Evolutionary conservation across 23 red algal genomes (phyloP), one percentile per base, ranked within the genome.

Genomic region (Agarophyton chilense): DNA sequence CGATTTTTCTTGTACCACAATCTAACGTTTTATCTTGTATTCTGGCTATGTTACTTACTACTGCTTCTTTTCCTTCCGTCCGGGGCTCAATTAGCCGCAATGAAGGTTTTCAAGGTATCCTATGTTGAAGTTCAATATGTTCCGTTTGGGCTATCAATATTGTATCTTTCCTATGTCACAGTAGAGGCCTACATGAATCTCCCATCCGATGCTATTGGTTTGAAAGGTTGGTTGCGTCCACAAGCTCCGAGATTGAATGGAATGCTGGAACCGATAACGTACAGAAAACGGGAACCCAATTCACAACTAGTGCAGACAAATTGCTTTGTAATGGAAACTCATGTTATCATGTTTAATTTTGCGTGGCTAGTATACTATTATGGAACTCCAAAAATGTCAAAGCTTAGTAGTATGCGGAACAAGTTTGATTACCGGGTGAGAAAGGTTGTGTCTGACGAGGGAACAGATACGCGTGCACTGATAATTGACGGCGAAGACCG

Each of bases 291-390:
- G 28, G 77, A 80, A 80, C 54, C 50, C 2, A 80, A 34, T 24
- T 70, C 82, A 0, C 82, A 86, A 70, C 50, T 87, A 12, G 65
- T 94, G 12, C 81, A 81, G 35, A 87, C 92, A 28, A 94, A 89
- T 42, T 87, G 81, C 35, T 94, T 94, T 67, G 84, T 89, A n/a
- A 94, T 94, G 92, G 81, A 94, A 81, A 94, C 92, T 35, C 92
- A 94, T 55, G 81, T 87, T 38, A 87, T 94, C 38, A 25, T 94
- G 67, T 94, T 94, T 55, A 94, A 94, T 52, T 94, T 94, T 52
- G 92, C 92, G 47, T 94, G 92, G 92, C 81, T 87, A 36, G 92
- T 94, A 4, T 94, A 94, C 72, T 94, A 94, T 67, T 79, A 94
- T 22, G 65, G 64, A 45, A 94, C 92, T 38, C 73, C 76, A 52